These are phyloP conservation scores for Lentithecium fluviatile DNA, from an alignment of 495 filamentous ascomycete species.

Conservation along the genomic window DNA sequence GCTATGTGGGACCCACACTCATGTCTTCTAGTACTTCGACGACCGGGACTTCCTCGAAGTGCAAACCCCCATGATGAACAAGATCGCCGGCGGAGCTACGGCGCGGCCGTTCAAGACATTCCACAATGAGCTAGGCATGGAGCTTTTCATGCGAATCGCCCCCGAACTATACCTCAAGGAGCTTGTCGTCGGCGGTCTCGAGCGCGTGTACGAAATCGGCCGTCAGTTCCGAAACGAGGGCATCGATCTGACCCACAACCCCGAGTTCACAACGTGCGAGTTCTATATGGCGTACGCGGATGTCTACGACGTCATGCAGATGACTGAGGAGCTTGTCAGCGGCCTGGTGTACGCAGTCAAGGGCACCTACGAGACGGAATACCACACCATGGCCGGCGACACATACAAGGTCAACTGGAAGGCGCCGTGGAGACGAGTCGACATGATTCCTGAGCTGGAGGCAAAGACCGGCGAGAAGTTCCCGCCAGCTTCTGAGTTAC, in stretches of 20 bases:
- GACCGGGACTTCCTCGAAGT: constrained; percentile 83
- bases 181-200: constrained; percentile 88
- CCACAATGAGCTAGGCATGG: constrained; percentile 85
- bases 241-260: constrained; percentile 96
- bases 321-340: constrained; percentile 92
- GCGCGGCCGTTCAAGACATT: constrained; percentile 93
- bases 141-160: constrained; percentile 91
- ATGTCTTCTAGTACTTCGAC: constrained; percentile 63
- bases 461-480: constrained; percentile 88
- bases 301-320: constrained; percentile 85
- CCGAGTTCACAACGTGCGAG: constrained; percentile 96
- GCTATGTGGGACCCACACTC: too few species aligned
- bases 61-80: constrained; percentile 98
- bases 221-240: constrained; percentile 93
- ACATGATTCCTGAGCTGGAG: constrained; percentile 96
- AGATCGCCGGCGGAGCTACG: constrained; percentile 91
- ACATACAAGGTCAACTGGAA: constrained; percentile 91
- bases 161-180: constrained; percentile 96
- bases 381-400: constrained; percentile 78
- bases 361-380: constrained; percentile 79
- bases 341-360: constrained; percentile 88
- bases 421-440: constrained; percentile 85
- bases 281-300: constrained; percentile 97
- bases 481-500: constrained; percentile 81
- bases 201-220: constrained; percentile 91